Evolutionary conservation across 2,329 filamentous ascomycete species (phyloP).

Genomic region (Fusarium drepaniforme): DNA sequence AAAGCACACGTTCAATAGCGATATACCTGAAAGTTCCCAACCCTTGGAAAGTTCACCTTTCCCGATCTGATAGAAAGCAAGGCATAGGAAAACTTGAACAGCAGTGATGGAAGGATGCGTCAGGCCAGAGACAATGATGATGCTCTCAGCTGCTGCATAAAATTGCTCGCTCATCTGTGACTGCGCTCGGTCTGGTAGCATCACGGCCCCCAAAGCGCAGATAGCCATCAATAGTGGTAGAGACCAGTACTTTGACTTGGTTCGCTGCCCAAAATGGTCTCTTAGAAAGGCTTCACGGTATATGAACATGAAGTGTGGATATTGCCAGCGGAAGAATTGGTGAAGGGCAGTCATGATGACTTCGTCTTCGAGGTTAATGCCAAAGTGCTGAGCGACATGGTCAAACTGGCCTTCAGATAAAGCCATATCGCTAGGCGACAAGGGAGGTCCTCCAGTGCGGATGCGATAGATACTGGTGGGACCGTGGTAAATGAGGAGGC

Average conservation of each 20-base stretch:
- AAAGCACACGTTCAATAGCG: background rate
- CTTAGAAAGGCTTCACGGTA: background rate
- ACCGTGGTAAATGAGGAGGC: background rate
- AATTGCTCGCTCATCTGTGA: background rate
- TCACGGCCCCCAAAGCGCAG: background rate
- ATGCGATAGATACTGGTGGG: background rate
- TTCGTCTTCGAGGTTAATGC: background rate
- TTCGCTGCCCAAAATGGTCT: background rate
- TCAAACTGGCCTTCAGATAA: background rate
- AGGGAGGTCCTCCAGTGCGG: background rate
- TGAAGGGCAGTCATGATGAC: background rate
- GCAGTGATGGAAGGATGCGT: background rate
- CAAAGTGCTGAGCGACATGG: background rate
- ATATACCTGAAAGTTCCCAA: background rate
- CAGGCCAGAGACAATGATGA: background rate
- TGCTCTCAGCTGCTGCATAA: background rate
- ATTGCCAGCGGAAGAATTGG: background rate
- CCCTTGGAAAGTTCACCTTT: background rate
- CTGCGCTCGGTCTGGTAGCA: background rate
- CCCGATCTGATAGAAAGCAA: background rate
- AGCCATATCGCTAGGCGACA: background rate
- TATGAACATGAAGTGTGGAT: constrained; percentile 2
- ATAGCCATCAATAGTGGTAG: background rate
- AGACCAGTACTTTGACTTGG: background rate
- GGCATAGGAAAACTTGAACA: background rate